Evolutionary conservation across 129 eudicot genomes (phyloP), one percentile per base, ranked within the genome.

Genomic region (Cynara cardunculus): DNA sequence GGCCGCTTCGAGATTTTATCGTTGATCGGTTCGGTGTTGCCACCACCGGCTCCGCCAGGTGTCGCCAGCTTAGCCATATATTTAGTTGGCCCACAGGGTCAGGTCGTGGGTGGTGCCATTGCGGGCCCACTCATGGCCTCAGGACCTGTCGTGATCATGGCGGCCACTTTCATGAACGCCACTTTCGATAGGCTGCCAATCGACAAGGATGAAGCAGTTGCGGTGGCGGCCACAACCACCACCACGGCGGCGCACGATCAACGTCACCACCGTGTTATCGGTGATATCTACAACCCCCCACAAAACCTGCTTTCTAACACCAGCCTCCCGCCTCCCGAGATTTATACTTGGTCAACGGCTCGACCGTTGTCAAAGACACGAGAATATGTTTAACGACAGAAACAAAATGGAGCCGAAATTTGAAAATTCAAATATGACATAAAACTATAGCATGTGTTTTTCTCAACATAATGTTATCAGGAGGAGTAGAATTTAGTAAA

Each of bases 121-220:
- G 96, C 89, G 0, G 96, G 96, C 16, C 82, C 96, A 13, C 92
- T 90, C 12, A 80, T 90, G 49, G 96, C 96, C 18, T 87, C 96
- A 0, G 96, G 95, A 2, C 96, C 96, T 1, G 92, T 90, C 10
- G 89, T 90, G 73, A 88, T 90, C 56, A 90, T 90, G 96, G 92
- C 92, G 2, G 92, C 92, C 2, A 82, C 92, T 19, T 90, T 90
- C 81, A 88, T 88, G 92, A 88, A 90, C 72, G 92, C 92, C 0
- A 82, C 90, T 3, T 88, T 90, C 22, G 92, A 90, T 78, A 84
- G 96, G 21, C 78, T 88, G 78, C 92, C 92, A 0, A 21, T 86
- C 28, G 91, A 87, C 14, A 88, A 88, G 46, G 90, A 86, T 39
- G 90, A 88, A 49, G 85, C 56, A 1, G 78, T 13, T 5, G 79